Evolutionary conservation across 441 rosid species (phyloP).

Genomic region (Bruguiera hainesii): DNA sequence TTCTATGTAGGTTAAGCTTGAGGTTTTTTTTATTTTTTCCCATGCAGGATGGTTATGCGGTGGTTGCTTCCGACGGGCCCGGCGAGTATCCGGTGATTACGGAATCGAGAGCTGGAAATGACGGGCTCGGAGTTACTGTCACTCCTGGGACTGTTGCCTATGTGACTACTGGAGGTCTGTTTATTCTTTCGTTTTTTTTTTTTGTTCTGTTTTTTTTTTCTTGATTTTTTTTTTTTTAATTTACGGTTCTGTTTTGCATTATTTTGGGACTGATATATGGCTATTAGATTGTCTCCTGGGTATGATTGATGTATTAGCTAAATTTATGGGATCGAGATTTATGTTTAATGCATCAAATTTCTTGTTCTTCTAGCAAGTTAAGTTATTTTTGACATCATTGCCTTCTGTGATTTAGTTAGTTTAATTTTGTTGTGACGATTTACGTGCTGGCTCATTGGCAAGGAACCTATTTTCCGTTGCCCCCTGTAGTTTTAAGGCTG

Average conservation of each 20-base stretch:
- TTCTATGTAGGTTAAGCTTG: no score
- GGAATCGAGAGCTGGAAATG: slow-evolving; percentile 97
- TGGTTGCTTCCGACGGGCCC: slow-evolving; percentile 95
- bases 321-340: background rate
- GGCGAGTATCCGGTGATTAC: slow-evolving; percentile 83
- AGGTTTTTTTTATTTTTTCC: no score
- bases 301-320: background rate
- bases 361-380: background rate
- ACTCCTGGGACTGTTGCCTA: slow-evolving; percentile 93
- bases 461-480: no score
- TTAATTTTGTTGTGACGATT: no score
- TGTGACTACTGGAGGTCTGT: slow-evolving; percentile 92
- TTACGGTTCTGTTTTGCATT: background rate
- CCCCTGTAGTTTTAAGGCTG: no score
- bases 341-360: background rate
- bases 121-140: slow-evolving; percentile 74
- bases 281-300: background rate
- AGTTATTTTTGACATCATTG: background rate
- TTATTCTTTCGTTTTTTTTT: background rate
- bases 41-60: slow-evolving; percentile 93
- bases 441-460: no score
- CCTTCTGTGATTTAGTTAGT: no score
- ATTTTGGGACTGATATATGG: background rate
- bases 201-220: background rate
- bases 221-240: background rate